These are phyloP conservation scores for Pascua guehoae DNA, from an alignment of 1,284 basidiomycete genomes.

Conservation along the genomic window DNA sequence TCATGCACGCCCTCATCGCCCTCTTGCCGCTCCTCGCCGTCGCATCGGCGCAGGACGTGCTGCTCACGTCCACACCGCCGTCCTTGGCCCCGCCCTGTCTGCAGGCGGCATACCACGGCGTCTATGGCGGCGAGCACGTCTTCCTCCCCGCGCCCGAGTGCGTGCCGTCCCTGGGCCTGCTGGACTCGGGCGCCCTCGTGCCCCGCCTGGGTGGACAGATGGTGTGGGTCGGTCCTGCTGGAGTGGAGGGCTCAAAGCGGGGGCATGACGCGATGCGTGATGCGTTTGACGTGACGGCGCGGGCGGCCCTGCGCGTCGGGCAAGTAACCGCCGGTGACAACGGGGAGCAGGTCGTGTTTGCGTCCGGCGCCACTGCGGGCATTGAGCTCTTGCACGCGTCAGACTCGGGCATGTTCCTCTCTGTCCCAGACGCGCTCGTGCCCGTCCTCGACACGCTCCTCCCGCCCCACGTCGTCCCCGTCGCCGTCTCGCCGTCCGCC, in stretches of 20 bases:
- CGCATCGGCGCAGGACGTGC: neutral
- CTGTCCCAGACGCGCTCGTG: constrained; percentile 29
- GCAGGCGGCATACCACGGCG: constrained; percentile 25
- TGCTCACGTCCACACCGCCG: constrained; percentile 7
- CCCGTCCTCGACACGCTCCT: constrained; percentile 44
- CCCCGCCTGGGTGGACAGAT: constrained; percentile 8
- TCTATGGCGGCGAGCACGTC: constrained; percentile 26
- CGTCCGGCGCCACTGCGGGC: neutral
- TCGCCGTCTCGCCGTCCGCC: constrained; percentile 29
- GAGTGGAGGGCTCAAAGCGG: constrained; percentile 1
- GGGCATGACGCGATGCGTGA: neutral
- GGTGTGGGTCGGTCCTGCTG: constrained; percentile 12
- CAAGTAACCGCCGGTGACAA: neutral
- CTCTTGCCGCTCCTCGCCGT: constrained; percentile 1
- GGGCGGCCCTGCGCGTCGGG: neutral
- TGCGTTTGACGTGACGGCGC: neutral
- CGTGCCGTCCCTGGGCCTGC: constrained; percentile 3
- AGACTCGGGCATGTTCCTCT: constrained; percentile 29
- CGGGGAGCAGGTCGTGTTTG: neutral
- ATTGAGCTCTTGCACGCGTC: constrained; percentile 26
- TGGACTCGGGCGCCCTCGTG: constrained; percentile 19
- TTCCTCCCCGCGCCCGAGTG: constrained; percentile 19
- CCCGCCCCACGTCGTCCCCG: constrained; percentile 41
- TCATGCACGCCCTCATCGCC: constrained; percentile 5
- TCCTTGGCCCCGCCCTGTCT: constrained; percentile 17